phyloP scores from a whole-genome alignment of 352 stramenopile genomes.

The Globisporangium sylvaticum region DNA sequence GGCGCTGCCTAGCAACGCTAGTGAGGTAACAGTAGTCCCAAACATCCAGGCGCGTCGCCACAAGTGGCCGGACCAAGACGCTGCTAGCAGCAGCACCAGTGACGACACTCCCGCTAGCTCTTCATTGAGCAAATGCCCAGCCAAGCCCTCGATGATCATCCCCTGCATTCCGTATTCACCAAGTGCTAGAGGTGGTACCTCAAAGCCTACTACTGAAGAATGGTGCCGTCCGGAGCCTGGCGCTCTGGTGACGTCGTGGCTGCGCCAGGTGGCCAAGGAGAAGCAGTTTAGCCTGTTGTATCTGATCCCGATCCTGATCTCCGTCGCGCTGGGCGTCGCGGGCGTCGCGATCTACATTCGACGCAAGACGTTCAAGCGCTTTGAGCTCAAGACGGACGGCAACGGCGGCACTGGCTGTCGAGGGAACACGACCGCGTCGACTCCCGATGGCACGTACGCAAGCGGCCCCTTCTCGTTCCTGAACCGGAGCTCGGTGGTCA shows the following conservation, averaged over 20 bases:
- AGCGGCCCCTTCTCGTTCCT: not conserved
- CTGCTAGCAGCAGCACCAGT: not conserved
- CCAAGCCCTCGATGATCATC: conserved; percentile 23
- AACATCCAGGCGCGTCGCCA: conserved; percentile 6
- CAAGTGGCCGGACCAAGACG: not conserved
- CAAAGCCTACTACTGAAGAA: not conserved
- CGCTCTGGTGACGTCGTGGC: conserved; percentile 32
- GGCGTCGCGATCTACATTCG: conserved; percentile 19
- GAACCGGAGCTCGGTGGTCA: not conserved
- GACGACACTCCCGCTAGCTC: not conserved
- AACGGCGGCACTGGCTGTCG: not conserved
- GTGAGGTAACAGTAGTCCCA: not conserved
- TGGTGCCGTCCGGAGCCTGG: conserved; percentile 29
- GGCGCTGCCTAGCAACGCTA: not conserved
- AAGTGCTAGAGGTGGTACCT: not conserved
- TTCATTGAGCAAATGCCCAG: not conserved
- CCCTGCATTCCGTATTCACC: conserved; percentile 24
- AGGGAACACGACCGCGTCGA: not conserved
- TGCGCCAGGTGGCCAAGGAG: conserved; percentile 21
- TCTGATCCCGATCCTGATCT: conserved; percentile 29
- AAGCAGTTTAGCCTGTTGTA: conserved; percentile 21
- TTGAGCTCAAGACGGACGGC: conserved; percentile 5
- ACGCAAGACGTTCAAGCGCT: conserved; percentile 20
- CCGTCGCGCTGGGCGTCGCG: conserved; percentile 17
- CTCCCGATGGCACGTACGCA: conserved; percentile 3